These are phyloP conservation scores for Colletotrichum chlorophyti DNA, from an alignment of 2,329 filamentous ascomycete genomes.

Conservation along the genomic window DNA sequence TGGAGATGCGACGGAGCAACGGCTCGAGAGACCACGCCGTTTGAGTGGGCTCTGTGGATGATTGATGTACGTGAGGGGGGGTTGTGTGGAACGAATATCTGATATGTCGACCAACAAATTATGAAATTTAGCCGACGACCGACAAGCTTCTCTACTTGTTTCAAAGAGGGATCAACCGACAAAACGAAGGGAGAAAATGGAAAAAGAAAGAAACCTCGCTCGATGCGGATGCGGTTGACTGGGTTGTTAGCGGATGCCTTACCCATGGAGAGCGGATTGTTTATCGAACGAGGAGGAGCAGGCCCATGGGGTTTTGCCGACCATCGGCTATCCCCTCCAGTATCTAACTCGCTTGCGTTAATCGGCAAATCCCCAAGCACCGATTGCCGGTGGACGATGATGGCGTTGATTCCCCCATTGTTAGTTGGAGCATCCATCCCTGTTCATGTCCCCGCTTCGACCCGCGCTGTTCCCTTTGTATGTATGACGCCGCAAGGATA, in stretches of 20 bases:
- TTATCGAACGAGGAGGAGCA: not conserved
- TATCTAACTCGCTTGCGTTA: not conserved
- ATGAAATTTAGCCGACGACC: not conserved
- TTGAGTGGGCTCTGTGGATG: not conserved
- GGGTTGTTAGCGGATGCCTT: not conserved
- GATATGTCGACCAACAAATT: not conserved
- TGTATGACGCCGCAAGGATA: no score
- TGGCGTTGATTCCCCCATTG: not conserved
- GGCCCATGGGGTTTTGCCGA: no score
- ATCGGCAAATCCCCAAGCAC: conserved; percentile 15
- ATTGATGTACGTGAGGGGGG: not conserved
- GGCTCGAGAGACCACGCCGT: not conserved
- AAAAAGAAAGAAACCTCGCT: not conserved
- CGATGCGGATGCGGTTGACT: not conserved
- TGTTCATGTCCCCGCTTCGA: no score
- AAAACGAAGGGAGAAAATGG: no score
- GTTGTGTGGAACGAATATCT: no score
- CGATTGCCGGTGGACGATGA: conserved; percentile 13
- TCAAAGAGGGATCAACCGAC: no score
- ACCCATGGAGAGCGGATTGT: not conserved
- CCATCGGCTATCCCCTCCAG: conserved; percentile 17
- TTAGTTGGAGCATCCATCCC: conserved; percentile 1
- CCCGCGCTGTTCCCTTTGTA: no score
- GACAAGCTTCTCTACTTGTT: not conserved
- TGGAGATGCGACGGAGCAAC: not conserved